Evolutionary conservation across 495 filamentous ascomycete species (phyloP), one percentile per base, ranked within the genome.

Genomic region (Cryomyces minteri): DNA sequence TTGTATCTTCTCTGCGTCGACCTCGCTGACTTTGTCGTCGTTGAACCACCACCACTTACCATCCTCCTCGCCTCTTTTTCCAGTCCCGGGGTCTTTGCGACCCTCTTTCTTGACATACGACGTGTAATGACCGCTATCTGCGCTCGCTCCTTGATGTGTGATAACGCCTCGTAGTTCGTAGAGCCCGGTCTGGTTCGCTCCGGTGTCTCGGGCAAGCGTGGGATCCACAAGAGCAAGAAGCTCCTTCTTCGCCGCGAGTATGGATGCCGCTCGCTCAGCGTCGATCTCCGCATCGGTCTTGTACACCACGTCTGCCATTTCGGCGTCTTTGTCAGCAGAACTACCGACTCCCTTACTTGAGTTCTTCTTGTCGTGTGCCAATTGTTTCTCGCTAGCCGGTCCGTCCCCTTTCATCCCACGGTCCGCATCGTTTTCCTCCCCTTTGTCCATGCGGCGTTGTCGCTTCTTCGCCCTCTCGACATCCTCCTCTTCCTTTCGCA

Each of bases 21-120:
- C 90, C 63, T 96, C 92, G 36, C 81, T 75, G 8, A 98, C 92
- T 61, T 88, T 93, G 56, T 98, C 92, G 54, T 98, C 90, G 58
- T 98, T 94, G 71, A 98, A 98, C 87, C 90, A 96, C 86, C 90
- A 98, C 90, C 90, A 98, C 52, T 88, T 94, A 45, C 79, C 86
- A 51, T 94, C 87, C 46, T 88, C 80, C 51, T 79, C 76, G 46
- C 74, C 75, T 52, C 76, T 64, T 67, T 83, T 83, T 48, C 76
- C 79, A 4, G 76, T 76, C 45, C 70, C 70, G 6, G 75, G 62
- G 48, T 85, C 80, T 45, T 78, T 63, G 5, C 63, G 58, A 11
- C 72, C 77, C 41, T 81, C 71, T 67, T 98, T 93, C 69, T 96
- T 98, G 45, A 98, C 83, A 59, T 94, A 98, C 2, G 86, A 77